Conservation (phyloP, 23 red algal genomes). For the Gracilaria gracilis region DNA sequence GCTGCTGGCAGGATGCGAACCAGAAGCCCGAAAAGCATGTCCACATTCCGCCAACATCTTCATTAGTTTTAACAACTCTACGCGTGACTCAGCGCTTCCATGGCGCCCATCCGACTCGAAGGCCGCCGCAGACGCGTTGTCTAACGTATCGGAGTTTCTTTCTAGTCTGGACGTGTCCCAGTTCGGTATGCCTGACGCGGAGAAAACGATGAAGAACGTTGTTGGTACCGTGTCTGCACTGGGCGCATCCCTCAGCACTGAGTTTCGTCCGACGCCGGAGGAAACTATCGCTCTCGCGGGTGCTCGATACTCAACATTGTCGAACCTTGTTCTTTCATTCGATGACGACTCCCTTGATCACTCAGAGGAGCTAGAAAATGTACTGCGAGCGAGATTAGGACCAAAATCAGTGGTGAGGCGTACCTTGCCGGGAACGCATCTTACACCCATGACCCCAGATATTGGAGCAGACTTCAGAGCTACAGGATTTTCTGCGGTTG, state of each 20-base stretch:
- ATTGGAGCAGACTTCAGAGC: slow-evolving; percentile 37
- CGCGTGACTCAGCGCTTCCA: slow-evolving; percentile 39
- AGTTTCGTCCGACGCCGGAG: slow-evolving; percentile 71
- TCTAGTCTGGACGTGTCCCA: slow-evolving; percentile 26
- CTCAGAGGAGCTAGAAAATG: slow-evolving; percentile 42
- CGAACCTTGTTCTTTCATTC: slow-evolving; percentile 80
- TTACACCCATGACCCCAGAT: slow-evolving; percentile 75
- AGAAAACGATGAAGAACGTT: slow-evolving; percentile 23
- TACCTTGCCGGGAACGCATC: slow-evolving; percentile 73
- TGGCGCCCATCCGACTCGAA: slow-evolving; percentile 34
- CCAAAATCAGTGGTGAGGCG: slow-evolving; percentile 47
- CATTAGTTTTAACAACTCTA: slow-evolving; percentile 89
- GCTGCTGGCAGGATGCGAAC: slow-evolving; percentile 44
- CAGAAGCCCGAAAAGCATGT: slow-evolving; percentile 10
- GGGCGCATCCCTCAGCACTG: slow-evolving; percentile 26
- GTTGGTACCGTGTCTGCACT: slow-evolving; percentile 27
- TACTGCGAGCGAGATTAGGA: slow-evolving; percentile 50
- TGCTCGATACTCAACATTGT: slow-evolving; percentile 46
- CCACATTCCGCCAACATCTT: slow-evolving; percentile 77
- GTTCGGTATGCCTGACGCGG: slow-evolving; percentile 31
- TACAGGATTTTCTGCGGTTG: slow-evolving; percentile 35
- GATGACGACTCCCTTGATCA: slow-evolving; percentile 72
- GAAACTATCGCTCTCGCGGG: slow-evolving; percentile 56
- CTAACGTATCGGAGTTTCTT: slow-evolving; percentile 21
- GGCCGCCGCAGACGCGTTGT: slow-evolving; percentile 17